These are phyloP conservation scores for Canna indica DNA, from an alignment of 176 grass and related monocot genomes.

Conservation along the genomic window DNA sequence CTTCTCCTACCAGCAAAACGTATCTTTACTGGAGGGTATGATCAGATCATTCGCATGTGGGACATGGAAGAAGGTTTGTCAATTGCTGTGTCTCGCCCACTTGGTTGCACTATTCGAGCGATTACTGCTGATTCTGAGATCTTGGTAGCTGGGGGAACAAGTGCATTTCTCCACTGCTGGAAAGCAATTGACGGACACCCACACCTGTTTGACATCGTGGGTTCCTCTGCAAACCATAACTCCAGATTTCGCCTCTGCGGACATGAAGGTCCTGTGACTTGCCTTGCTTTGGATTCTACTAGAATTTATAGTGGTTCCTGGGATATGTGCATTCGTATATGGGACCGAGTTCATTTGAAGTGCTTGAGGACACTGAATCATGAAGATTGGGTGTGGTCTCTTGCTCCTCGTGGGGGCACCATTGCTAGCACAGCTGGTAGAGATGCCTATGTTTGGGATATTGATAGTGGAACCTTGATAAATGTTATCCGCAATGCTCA, in stretches of 20 bases:
- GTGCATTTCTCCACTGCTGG: conserved; percentile 84
- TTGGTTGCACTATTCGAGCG: conserved; percentile 77
- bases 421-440: conserved; percentile 70
- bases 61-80: conserved; percentile 75
- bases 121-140: conserved; percentile 61
- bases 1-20: conserved; percentile 49
- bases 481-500: conserved; percentile 55
- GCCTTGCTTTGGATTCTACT: conserved; percentile 59
- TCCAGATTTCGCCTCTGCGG: conserved; percentile 78
- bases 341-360: conserved; percentile 58
- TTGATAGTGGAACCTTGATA: conserved; percentile 32
- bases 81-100: conserved; percentile 50
- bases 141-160: conserved; percentile 64
- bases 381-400: conserved; percentile 72
- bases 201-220: conserved; percentile 45
- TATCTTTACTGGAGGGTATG: conserved; percentile 76
- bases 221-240: too few species aligned
- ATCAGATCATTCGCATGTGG: conserved; percentile 69
- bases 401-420: conserved; percentile 50
- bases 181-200: conserved; percentile 48
- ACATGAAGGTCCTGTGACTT: conserved; percentile 89
- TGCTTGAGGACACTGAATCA: conserved; percentile 79
- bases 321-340: conserved; percentile 87
- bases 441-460: conserved; percentile 77
- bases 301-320: conserved; percentile 93